phyloP scores from a whole-genome alignment of 2,329 filamentous ascomycete species.

The Cladorrhinum sp. region DNA sequence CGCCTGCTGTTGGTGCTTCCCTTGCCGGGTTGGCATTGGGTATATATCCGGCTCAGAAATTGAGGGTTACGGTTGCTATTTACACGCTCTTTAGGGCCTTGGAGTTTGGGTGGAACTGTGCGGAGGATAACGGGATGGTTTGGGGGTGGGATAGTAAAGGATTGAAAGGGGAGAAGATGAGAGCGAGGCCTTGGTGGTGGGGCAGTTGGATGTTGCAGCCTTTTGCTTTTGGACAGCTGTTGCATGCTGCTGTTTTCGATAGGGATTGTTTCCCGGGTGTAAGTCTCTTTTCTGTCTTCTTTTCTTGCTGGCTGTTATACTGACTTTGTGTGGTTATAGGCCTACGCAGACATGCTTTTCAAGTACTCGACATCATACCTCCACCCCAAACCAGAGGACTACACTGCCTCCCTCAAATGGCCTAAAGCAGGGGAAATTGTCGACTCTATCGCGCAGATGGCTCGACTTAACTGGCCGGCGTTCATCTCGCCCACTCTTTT shows the following conservation, averaged over 20 bases:
- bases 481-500: constrained; percentile 87
- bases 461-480: constrained; percentile 75
- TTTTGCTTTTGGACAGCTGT: constrained; percentile 69
- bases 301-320: background rate
- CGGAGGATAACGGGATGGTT: constrained; percentile 69
- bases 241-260: constrained; percentile 75
- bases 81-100: constrained; percentile 77
- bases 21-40: constrained; percentile 80
- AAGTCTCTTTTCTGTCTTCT: constrained; percentile 26
- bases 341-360: constrained; percentile 54
- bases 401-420: constrained; percentile 68
- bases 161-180: constrained; percentile 45
- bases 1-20: constrained; percentile 87
- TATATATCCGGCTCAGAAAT: constrained; percentile 61
- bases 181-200: constrained; percentile 75
- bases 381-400: constrained; percentile 65
- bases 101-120: constrained; percentile 82
- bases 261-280: constrained; percentile 68
- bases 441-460: constrained; percentile 78
- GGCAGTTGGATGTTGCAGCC: constrained; percentile 82
- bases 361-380: constrained; percentile 78
- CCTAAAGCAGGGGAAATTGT: constrained; percentile 73
- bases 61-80: constrained; percentile 78
- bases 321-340: constrained; percentile 16
- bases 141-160: constrained; percentile 59